Conservation (phyloP, 495 filamentous ascomycete genomes). For the Penicillium goetzii region DNA sequence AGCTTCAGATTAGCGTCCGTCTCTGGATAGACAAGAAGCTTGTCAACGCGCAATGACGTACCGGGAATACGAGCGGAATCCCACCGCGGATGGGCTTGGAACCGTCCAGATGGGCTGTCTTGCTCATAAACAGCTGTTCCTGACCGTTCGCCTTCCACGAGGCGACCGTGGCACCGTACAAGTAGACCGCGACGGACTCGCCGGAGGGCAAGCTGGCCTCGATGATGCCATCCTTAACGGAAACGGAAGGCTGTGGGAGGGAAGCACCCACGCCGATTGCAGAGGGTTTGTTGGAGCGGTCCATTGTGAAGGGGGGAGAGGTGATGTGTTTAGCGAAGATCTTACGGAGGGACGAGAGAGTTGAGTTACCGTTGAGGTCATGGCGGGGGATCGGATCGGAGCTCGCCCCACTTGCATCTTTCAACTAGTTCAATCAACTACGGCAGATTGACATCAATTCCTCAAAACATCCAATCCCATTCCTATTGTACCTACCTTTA, state of each 20-base stretch:
- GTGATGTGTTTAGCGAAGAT: background rate
- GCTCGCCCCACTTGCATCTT: conserved; percentile 26
- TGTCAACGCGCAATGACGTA: conserved; percentile 46
- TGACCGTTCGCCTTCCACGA: conserved; percentile 84
- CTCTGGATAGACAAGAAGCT: background rate
- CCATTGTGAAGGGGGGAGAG: conserved; percentile 53
- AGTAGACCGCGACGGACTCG: conserved; percentile 80
- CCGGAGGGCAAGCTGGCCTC: conserved; percentile 78
- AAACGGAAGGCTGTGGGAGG: conserved; percentile 68
- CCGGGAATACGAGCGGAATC: conserved; percentile 94
- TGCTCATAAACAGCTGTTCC: conserved; percentile 88
- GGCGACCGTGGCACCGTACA: conserved; percentile 90
- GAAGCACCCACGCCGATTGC: conserved; percentile 70
- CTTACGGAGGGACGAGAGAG: background rate
- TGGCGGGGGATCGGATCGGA: conserved; percentile 34
- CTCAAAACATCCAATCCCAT: conserved; percentile 7
- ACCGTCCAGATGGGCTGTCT: conserved; percentile 70
- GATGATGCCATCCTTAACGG: conserved; percentile 68
- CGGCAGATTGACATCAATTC: background rate
- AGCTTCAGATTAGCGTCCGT: conserved; percentile 19
- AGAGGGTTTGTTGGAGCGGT: conserved; percentile 79
- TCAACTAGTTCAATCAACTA: background rate
- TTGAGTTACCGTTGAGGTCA: conserved; percentile 13
- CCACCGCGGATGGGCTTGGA: conserved; percentile 66
- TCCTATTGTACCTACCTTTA: conserved; percentile 5